Evolutionary conservation across 2,329 filamentous ascomycete species (phyloP).

Genomic region (Sporothrix mexicana): DNA sequence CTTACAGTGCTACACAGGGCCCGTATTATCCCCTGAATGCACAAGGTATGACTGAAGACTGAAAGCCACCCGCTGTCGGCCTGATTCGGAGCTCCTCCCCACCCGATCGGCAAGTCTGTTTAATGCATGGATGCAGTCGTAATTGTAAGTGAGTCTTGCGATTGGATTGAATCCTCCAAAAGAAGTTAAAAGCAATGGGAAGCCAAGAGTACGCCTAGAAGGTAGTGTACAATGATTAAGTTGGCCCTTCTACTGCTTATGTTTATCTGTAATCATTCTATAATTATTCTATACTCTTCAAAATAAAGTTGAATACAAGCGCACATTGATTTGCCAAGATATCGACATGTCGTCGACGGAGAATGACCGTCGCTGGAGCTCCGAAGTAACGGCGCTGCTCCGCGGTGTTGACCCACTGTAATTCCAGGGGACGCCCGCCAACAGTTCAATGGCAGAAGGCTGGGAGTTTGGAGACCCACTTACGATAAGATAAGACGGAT

Average conservation of each 20-base stretch:
- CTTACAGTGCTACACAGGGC: background rate
- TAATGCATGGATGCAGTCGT: background rate
- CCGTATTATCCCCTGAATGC: background rate
- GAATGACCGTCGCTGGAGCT: background rate
- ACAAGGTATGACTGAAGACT: too few relatives aligned
- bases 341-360: too few relatives aligned
- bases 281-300: background rate
- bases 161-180: background rate
- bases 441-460: background rate
- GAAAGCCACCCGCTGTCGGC: background rate
- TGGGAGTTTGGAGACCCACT: background rate
- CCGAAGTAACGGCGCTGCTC: background rate
- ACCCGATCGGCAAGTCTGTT: background rate
- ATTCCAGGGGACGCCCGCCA: background rate
- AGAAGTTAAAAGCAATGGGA: background rate
- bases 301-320: background rate
- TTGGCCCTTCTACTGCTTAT: background rate
- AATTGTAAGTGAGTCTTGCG: background rate
- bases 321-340: too few relatives aligned
- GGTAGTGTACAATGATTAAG: too few relatives aligned
- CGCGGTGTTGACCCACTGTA: conserved; percentile 14
- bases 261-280: background rate
- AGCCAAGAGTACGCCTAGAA: too few relatives aligned
- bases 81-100: conserved; percentile 10
- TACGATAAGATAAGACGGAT: conserved; percentile 21